Evolutionary conservation across 2,329 filamentous ascomycete genomes (phyloP).

Genomic region (Xylariaceae sp.): DNA sequence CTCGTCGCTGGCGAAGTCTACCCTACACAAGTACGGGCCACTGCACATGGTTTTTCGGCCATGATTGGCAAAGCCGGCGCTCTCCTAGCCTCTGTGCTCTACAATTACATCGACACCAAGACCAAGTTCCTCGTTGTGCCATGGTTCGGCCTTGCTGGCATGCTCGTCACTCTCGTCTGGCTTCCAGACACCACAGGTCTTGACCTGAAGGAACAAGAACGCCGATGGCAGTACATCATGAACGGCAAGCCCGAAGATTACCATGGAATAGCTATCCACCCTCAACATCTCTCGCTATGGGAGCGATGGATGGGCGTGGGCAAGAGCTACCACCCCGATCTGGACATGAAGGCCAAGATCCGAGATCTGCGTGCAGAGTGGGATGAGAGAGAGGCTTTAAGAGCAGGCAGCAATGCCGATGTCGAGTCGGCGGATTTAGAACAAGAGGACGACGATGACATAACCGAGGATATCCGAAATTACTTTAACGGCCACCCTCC

Average conservation of each 20-base stretch:
- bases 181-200: slow-evolving; percentile 97
- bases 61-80: slow-evolving; percentile 89
- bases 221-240: slow-evolving; percentile 88
- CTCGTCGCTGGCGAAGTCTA: slow-evolving; percentile 96
- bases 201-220: slow-evolving; percentile 96
- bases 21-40: slow-evolving; percentile 90
- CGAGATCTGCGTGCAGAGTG: slow-evolving; percentile 77
- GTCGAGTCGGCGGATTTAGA: slow-evolving; percentile 44
- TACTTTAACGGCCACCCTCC: slow-evolving; percentile 53
- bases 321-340: slow-evolving; percentile 82
- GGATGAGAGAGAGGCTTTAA: slow-evolving; percentile 57
- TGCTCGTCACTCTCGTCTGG: slow-evolving; percentile 82
- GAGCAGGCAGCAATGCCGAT: slow-evolving; percentile 59
- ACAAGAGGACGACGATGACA: slow-evolving; percentile 57
- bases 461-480: slow-evolving; percentile 59
- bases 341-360: slow-evolving; percentile 85
- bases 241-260: slow-evolving; percentile 80
- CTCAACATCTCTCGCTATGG: slow-evolving; percentile 86
- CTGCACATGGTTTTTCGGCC: slow-evolving; percentile 93
- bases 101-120: slow-evolving; percentile 90
- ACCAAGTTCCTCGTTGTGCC: slow-evolving; percentile 91
- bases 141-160: slow-evolving; percentile 88
- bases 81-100: slow-evolving; percentile 83
- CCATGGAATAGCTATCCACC: slow-evolving; percentile 91
- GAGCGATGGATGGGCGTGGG: slow-evolving; percentile 80